Evolutionary conservation across 768 basidiomycete species (phyloP), one percentile per base, ranked within the genome.

Genomic region (Dacryopinax primogenitus): DNA sequence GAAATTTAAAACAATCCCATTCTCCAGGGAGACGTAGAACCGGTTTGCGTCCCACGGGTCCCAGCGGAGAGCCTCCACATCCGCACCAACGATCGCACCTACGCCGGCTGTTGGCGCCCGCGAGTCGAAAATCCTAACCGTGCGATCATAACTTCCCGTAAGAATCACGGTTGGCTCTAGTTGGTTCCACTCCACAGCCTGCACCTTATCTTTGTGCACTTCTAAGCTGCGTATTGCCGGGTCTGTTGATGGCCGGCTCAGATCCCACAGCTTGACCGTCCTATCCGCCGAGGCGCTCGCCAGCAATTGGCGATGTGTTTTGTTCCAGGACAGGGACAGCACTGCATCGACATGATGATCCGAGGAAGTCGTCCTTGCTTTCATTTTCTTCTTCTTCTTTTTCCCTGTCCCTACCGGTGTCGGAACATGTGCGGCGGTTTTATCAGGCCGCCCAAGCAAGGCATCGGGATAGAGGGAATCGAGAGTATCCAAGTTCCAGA

Each of bases 231-330:
- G 81, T 70, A 97, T 83, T 26, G 94, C 94, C 16, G 74, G 68
- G 82, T 84, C 66, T 72, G 69, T 79, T 72, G 66, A 77, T 72
- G 63, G 83, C 78, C 90, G 81, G 37, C 81, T 86, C 64, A 99
- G 79, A 77, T 99, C 96, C 96, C 95, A 99, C 30, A 99, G 77
- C 76, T 99, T 99, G 67, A 99, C 92, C 0, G 95, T 98, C 63
- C 85, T 82, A 77, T 99, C 96, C 1, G 96, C 95, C 64, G 88
- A 91, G 1, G 90, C 90, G 58, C 89, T 92, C 0, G 95, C 90
- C 4, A 99, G 80, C 61, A 98, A 78, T 70, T 94, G 91, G n/a
- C 92, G 81, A 71, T 95, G 91, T 1, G 81, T 78, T 65, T 81
- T 86, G 72, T 97, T 98, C 95, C 96, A 98, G 63, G 89, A 89